Evolutionary conservation across 305 asterid genomes (phyloP).

Genomic region (Solanum chacoense): DNA sequence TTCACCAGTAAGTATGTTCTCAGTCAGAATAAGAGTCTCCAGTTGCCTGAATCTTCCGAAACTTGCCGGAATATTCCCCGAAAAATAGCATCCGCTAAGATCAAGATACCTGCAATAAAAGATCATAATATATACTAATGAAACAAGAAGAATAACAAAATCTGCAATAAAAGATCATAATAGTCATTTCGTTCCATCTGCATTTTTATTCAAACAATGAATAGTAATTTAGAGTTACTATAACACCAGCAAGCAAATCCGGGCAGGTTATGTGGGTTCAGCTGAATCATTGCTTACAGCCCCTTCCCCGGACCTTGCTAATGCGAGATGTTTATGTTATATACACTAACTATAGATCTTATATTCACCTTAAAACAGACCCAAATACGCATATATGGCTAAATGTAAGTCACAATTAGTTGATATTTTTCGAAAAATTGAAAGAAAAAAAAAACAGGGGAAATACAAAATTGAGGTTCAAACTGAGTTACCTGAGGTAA

Average conservation of each 20-base stretch:
- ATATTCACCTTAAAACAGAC: neutral
- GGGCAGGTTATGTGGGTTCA: fast-evolving
- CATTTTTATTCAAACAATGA: neutral
- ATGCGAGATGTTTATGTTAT: neutral
- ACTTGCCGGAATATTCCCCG: conserved; percentile 55
- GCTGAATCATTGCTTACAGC: neutral
- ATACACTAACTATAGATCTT: neutral
- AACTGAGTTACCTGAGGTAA: conserved; percentile 44
- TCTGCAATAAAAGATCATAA: neutral
- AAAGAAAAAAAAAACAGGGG: neutral
- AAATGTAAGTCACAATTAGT: neutral
- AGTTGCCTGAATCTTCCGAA: conserved; percentile 50
- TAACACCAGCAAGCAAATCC: neutral
- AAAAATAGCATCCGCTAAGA: conserved; percentile 40
- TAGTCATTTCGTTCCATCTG: neutral
- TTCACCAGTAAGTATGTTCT: conserved; percentile 41
- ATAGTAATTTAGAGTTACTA: neutral
- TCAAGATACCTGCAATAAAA: conserved; percentile 37
- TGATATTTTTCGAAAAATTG: neutral
- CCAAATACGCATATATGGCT: neutral
- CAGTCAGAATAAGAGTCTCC: conserved; percentile 34
- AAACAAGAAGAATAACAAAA: neutral
- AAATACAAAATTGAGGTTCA: neutral
- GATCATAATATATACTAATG: neutral
- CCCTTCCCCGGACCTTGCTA: neutral